Evolutionary conservation across 108 stramenopile species (phyloP).

Genomic region (Skeletonema marinoi): DNA sequence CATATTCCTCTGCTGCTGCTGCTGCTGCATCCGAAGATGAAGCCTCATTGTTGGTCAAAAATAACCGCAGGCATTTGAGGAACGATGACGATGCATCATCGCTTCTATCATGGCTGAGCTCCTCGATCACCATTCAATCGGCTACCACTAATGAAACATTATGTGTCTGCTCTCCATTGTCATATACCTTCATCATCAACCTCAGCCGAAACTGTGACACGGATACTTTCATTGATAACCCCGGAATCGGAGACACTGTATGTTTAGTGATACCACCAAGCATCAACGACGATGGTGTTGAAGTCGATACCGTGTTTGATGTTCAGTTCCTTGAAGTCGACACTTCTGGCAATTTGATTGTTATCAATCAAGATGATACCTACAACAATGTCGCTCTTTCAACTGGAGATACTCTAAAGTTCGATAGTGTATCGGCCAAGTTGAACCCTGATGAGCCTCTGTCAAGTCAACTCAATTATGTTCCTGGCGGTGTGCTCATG

Average conservation of each 20-base stretch:
- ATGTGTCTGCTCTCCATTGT: conserved; percentile 30
- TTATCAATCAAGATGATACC: conserved; percentile 36
- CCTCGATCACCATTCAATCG: too few relatives aligned
- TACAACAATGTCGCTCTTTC: conserved; percentile 15
- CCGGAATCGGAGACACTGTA: conserved; percentile 11
- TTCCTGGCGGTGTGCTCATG: conserved; percentile 32
- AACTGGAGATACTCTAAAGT: conserved; percentile 18
- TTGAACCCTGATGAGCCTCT: conserved; percentile 2
- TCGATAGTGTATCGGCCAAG: conserved; percentile 21
- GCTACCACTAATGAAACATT: too few relatives aligned
- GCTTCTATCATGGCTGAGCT: too few relatives aligned
- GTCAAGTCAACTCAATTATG: conserved; percentile 15
- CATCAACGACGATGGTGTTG: not conserved
- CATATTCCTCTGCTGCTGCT: too few relatives aligned
- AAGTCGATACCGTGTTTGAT: not conserved
- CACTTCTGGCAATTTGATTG: conserved; percentile 25
- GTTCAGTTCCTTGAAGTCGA: conserved; percentile 37
- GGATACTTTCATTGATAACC: conserved; percentile 4
- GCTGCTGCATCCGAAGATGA: too few relatives aligned
- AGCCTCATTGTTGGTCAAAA: too few relatives aligned
- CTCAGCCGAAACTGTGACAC: conserved; percentile 4
- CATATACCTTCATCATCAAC: conserved; percentile 16
- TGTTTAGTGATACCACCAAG: not conserved
- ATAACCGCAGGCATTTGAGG: too few relatives aligned
- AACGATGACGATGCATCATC: too few relatives aligned